phyloP scores from a whole-genome alignment of 495 filamentous ascomycete genomes.

The Elasticomyces elasticus region DNA sequence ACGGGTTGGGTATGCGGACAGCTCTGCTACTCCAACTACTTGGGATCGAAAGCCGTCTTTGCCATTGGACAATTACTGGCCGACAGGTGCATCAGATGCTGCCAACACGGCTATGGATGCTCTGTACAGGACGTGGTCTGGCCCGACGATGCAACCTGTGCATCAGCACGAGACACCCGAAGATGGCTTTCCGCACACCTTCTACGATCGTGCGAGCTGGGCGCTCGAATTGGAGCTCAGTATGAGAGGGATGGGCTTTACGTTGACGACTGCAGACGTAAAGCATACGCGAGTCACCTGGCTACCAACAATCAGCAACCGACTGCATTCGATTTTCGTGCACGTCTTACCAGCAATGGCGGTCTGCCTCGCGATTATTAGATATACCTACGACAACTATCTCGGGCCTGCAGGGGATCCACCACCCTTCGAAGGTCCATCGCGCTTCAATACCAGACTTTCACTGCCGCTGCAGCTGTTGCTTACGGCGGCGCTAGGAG shows the following conservation, averaged over 20 bases:
- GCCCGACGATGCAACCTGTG: not conserved
- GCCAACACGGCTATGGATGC: not conserved
- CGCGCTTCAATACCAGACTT: constrained; percentile 5
- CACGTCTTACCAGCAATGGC: constrained; percentile 8
- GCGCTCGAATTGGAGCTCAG: constrained; percentile 9
- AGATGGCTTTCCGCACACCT: constrained; percentile 14
- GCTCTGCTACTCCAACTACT: not conserved
- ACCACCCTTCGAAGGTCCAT: not conserved
- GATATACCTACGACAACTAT: constrained; percentile 5
- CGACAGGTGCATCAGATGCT: not conserved
- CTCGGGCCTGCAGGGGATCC: constrained; percentile 1
- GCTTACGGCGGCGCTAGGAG: constrained; percentile 11
- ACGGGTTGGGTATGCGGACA: constrained; percentile 7
- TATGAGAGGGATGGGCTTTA: constrained; percentile 14
- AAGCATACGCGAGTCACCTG: constrained; percentile 7
- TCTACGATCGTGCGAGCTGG: constrained; percentile 10
- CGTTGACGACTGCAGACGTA: constrained; percentile 11
- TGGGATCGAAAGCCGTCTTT: constrained; percentile 12
- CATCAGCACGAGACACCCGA: constrained; percentile 3
- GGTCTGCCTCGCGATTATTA: not conserved
- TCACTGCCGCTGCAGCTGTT: constrained; percentile 3
- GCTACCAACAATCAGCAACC: constrained; percentile 7
- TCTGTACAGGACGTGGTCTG: not conserved
- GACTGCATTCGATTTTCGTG: constrained; percentile 7
- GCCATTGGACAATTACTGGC: constrained; percentile 7